These are phyloP conservation scores for Aristolochia californica DNA, from an alignment of 164 flowering plant species.

Conservation along the genomic window DNA sequence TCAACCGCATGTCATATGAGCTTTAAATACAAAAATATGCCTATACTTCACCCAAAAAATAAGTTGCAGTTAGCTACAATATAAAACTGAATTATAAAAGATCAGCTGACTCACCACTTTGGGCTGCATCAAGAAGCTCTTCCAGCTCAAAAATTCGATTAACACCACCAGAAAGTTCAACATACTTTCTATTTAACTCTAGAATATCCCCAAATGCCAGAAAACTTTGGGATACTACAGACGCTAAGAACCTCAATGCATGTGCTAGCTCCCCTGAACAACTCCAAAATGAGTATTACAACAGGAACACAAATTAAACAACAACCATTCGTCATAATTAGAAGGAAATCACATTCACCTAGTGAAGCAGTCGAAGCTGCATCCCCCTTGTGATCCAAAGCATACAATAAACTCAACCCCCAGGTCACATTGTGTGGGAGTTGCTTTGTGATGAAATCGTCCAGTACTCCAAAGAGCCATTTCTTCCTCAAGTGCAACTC, in stretches of 20 bases:
- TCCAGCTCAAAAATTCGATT: conserved; percentile 94
- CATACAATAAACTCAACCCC: conserved; percentile 95
- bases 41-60: background rate
- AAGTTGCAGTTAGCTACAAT: background rate
- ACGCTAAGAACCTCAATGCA: conserved; percentile 92
- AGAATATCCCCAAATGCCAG: conserved; percentile 97
- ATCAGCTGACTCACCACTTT: conserved; percentile 39
- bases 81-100: background rate
- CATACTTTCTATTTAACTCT: conserved; percentile 71
- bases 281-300: conserved; percentile 1
- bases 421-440: conserved; percentile 98
- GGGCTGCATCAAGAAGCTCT: conserved; percentile 81
- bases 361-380: conserved; percentile 67
- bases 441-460: conserved; percentile 93
- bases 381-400: conserved; percentile 87
- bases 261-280: conserved; percentile 88
- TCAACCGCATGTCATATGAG: too few species aligned
- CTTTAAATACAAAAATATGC: too few species aligned
- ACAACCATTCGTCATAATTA: background rate
- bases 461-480: conserved; percentile 83
- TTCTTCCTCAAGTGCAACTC: conserved; percentile 57
- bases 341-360: conserved; percentile 30
- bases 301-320: background rate
- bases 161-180: conserved; percentile 89
- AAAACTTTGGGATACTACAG: conserved; percentile 99